A percentile compares a stretch with the other conserved stretches of the same genome.
These are phyloP conservation scores for Geosmithia flava DNA, from an alignment of 2,329 filamentous ascomycete genomes.

Conservation along the genomic window DNA sequence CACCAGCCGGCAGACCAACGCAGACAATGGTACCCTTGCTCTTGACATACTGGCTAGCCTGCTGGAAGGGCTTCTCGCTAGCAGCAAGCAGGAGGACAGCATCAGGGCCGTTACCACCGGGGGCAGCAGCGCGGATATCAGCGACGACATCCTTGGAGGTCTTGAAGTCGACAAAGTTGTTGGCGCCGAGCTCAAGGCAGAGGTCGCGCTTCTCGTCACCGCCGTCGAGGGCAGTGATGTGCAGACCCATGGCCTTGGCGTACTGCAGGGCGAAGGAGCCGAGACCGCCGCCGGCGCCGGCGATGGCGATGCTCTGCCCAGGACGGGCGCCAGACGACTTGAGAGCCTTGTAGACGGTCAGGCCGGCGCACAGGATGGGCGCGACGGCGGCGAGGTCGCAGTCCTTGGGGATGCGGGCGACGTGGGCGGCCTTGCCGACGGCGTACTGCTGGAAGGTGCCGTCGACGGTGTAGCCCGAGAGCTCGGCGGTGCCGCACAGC, in stretches of 20 bases:
- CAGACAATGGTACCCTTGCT: constrained; percentile 72
- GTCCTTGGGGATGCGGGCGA: constrained; percentile 70
- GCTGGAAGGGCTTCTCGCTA: constrained; percentile 87
- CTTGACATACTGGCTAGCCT: constrained; percentile 80
- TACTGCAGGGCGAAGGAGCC: constrained; percentile 75
- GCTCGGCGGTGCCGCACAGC: constrained; percentile 59
- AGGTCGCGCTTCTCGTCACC: constrained; percentile 70
- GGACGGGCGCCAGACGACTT: constrained; percentile 69
- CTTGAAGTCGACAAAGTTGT: constrained; percentile 68
- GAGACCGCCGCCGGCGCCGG: constrained; percentile 76
- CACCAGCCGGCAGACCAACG: constrained; percentile 76
- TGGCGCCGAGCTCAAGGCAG: constrained; percentile 57
- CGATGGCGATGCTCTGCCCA: constrained; percentile 70
- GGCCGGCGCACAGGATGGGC: constrained; percentile 72
- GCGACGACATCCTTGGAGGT: constrained; percentile 65
- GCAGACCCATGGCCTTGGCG: constrained; percentile 79
- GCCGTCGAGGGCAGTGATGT: constrained; percentile 69
- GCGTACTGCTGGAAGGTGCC: constrained; percentile 90
- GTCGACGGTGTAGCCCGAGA: constrained; percentile 89
- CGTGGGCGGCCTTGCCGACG: constrained; percentile 75
- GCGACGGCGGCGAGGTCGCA: constrained; percentile 65
- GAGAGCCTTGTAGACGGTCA: constrained; percentile 84
- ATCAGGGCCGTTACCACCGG: constrained; percentile 73
- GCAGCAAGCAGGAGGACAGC: constrained; percentile 81
- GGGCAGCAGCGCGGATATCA: constrained; percentile 71